These are phyloP conservation scores for Lolium rigidum DNA, from an alignment of 176 grass and related monocot species.

Conservation along the genomic window DNA sequence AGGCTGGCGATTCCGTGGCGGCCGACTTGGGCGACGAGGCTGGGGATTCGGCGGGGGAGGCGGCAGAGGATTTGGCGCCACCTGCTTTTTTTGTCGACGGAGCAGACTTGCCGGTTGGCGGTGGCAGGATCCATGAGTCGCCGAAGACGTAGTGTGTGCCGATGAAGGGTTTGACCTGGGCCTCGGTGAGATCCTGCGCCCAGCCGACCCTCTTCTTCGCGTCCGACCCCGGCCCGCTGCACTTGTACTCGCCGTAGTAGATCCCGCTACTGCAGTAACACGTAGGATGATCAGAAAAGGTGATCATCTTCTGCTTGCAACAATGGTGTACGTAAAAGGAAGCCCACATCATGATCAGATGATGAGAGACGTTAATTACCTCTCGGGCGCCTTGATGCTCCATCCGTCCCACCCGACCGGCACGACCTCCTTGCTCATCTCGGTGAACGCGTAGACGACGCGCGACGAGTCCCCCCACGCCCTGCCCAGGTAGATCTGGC, in stretches of 20 bases:
- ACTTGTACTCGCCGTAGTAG: conserved; percentile 63
- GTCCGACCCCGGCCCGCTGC: conserved; percentile 37
- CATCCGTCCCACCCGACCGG: conserved; percentile 62
- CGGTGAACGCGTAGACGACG: conserved; percentile 52
- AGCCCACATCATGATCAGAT: too few relatives aligned
- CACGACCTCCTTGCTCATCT: conserved; percentile 72
- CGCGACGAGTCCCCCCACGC: conserved; percentile 62
- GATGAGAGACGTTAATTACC: neutral
- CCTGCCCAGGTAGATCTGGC: conserved; percentile 54
- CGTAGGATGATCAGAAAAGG: too few relatives aligned
- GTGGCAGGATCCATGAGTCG: conserved; percentile 45
- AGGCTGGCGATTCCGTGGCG: neutral
- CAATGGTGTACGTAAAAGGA: too few relatives aligned
- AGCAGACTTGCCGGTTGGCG: conserved; percentile 27
- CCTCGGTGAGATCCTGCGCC: conserved; percentile 44
- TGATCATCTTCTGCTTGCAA: too few relatives aligned
- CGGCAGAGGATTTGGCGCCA: neutral
- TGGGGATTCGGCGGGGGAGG: neutral
- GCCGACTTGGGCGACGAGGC: neutral
- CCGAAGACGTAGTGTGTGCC: conserved; percentile 47
- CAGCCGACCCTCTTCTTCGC: conserved; percentile 40
- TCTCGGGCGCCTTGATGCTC: conserved; percentile 49
- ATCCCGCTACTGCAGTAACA: conserved; percentile 42
- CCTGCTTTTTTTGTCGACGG: neutral
- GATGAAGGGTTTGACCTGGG: conserved; percentile 50